These are phyloP conservation scores for Vigna angularis DNA, from an alignment of 306 rosid genomes.

Conservation along the genomic window DNA sequence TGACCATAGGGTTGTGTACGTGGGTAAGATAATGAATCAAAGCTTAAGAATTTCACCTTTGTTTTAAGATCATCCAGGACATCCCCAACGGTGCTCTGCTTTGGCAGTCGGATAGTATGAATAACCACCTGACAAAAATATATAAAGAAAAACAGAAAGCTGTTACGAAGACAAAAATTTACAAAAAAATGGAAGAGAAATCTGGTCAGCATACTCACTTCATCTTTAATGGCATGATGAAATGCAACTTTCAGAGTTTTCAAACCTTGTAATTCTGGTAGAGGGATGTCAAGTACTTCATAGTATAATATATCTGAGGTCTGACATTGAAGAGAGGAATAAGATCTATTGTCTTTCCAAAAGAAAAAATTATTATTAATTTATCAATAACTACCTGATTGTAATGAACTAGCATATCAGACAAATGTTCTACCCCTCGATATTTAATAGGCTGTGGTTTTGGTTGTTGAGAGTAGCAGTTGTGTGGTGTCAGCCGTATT, in stretches of 20 bases:
- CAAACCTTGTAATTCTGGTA: slow-evolving; percentile 87
- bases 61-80: slow-evolving; percentile 83
- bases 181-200: slow-evolving; percentile 34
- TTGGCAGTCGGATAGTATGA: slow-evolving; percentile 82
- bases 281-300: slow-evolving; percentile 88
- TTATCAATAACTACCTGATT: slow-evolving; percentile 67
- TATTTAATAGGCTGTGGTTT: slow-evolving; percentile 86
- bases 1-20: background rate
- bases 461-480: slow-evolving; percentile 89
- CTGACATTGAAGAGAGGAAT: slow-evolving; percentile 55
- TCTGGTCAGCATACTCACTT: slow-evolving; percentile 63
- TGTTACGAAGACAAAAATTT: background rate
- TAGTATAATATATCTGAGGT: slow-evolving; percentile 84
- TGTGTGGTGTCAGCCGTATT: slow-evolving; percentile 83
- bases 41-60: slow-evolving; percentile 57
- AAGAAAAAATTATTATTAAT: slow-evolving; percentile 24
- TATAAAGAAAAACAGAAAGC: background rate
- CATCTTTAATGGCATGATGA: slow-evolving; percentile 82
- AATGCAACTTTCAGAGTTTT: slow-evolving; percentile 88
- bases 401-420: slow-evolving; percentile 87
- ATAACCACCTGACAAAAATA: slow-evolving; percentile 64
- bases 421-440: slow-evolving; percentile 79
- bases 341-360: slow-evolving; percentile 27
- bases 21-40: background rate
- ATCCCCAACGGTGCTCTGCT: slow-evolving; percentile 87